Evolutionary conservation across 2,329 filamentous ascomycete species (phyloP).

Genomic region (Talaromyces sp.): DNA sequence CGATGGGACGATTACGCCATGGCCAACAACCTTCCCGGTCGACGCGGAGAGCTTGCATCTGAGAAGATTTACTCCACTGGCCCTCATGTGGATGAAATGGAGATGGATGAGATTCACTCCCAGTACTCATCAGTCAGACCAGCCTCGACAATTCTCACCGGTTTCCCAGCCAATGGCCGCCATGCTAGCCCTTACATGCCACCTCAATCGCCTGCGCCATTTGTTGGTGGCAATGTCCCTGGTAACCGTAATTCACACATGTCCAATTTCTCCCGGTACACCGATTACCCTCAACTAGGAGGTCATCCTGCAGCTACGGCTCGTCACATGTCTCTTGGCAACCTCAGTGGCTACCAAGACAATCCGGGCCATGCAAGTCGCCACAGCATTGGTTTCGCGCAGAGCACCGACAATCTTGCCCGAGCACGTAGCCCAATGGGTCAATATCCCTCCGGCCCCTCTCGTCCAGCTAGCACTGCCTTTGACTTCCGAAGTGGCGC

Average conservation of each 20-base stretch:
- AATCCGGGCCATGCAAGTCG: conserved; percentile 38
- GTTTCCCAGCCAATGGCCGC: conserved; percentile 69
- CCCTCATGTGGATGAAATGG: conserved; percentile 70
- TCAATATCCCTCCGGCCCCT: conserved; percentile 49
- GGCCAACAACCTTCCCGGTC: conserved; percentile 84
- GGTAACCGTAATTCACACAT: conserved; percentile 69
- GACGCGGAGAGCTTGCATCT: conserved; percentile 68
- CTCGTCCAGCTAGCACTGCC: conserved; percentile 56
- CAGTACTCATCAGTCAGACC: conserved; percentile 91
- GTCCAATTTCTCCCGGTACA: conserved; percentile 66
- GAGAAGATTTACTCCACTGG: conserved; percentile 56
- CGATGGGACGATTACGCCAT: conserved; percentile 96
- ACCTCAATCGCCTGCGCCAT: conserved; percentile 76
- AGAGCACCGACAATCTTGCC: conserved; percentile 49
- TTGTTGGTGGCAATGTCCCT: conserved; percentile 54
- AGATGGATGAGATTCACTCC: conserved; percentile 98
- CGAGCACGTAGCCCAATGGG: conserved; percentile 54
- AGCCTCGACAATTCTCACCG: conserved; percentile 81
- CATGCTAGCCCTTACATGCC: conserved; percentile 69
- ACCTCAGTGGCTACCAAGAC: conserved; percentile 53
- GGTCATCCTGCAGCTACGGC: conserved; percentile 37
- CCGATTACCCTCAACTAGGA: conserved; percentile 58
- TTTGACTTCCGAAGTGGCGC: conserved; percentile 60
- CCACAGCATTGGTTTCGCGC: conserved; percentile 47
- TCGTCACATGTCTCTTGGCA: conserved; percentile 64